phyloP scores from a whole-genome alignment of 805 yeast species.

The Myxozyma melibiosi region DNA sequence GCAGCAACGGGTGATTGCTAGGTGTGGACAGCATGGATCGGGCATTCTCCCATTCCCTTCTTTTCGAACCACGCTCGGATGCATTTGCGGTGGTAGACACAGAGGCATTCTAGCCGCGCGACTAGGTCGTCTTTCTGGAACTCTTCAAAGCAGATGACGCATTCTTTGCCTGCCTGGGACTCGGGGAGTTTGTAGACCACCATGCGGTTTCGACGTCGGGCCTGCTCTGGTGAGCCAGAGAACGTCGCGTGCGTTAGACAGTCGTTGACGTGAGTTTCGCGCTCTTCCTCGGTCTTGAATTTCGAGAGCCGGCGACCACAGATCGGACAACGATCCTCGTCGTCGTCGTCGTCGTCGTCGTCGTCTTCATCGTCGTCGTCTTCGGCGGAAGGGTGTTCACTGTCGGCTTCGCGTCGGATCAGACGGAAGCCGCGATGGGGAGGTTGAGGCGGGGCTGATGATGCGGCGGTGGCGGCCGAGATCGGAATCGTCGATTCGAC shows the following conservation, averaged over 20 bases:
- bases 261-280: slow-evolving; percentile 67
- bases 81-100: slow-evolving; percentile 90
- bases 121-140: slow-evolving; percentile 83
- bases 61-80: slow-evolving; percentile 88
- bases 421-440: slow-evolving; percentile 23
- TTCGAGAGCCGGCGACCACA: slow-evolving; percentile 41
- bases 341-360: slow-evolving; percentile 33
- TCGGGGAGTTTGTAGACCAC: slow-evolving; percentile 62
- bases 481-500: slow-evolving; percentile 21
- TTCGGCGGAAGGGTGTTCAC: too few relatives aligned
- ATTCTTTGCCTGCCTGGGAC: slow-evolving; percentile 61
- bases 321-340: slow-evolving; percentile 45
- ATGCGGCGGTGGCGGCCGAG: neutral
- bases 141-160: slow-evolving; percentile 93
- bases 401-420: slow-evolving; percentile 15
- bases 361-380: neutral
- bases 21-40: slow-evolving; percentile 65
- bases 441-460: neutral
- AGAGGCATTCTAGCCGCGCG: slow-evolving; percentile 89
- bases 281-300: slow-evolving; percentile 41
- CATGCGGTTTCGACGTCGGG: slow-evolving; percentile 72
- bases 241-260: slow-evolving; percentile 66
- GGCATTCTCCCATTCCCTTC: slow-evolving; percentile 85
- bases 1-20: slow-evolving; percentile 1
- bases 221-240: slow-evolving; percentile 61